Evolutionary conservation across 345 rosid species (phyloP).

Genomic region (Pistacia atlantica): DNA sequence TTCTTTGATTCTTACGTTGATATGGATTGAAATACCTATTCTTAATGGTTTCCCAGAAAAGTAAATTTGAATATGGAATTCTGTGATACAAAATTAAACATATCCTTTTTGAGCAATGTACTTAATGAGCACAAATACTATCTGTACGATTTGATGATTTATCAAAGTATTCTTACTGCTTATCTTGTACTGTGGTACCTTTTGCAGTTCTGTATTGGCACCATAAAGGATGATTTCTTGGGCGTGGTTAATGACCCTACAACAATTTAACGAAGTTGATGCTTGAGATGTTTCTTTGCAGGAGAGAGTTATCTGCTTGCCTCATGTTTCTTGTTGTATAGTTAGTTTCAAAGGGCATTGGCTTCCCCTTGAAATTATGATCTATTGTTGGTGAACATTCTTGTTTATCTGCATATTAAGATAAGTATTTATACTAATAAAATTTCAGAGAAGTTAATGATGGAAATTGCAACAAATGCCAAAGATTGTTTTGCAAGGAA

Average conservation of each 20-base stretch:
- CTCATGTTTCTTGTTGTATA: background rate
- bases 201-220: constrained; percentile 92
- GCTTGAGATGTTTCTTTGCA: background rate
- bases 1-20: background rate
- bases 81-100: background rate
- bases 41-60: background rate
- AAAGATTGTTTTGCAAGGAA: no score
- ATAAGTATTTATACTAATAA: no score
- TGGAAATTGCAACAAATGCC: no score
- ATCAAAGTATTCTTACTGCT: background rate
- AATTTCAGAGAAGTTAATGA: no score
- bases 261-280: constrained; percentile 38
- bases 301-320: background rate
- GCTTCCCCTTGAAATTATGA: background rate
- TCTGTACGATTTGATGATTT: background rate
- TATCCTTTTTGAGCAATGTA: background rate
- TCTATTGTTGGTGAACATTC: background rate
- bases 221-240: constrained; percentile 91
- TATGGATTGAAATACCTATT: background rate
- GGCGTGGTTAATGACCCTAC: constrained; percentile 93
- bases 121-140: no score
- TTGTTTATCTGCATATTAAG: background rate
- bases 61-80: background rate
- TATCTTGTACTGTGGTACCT: background rate
- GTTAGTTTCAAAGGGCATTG: no score